A percentile compares a stretch with the other conserved stretches of the same genome.
Conservation (phyloP, 345 rosid genomes). For the Moricandia arvensis region DNA sequence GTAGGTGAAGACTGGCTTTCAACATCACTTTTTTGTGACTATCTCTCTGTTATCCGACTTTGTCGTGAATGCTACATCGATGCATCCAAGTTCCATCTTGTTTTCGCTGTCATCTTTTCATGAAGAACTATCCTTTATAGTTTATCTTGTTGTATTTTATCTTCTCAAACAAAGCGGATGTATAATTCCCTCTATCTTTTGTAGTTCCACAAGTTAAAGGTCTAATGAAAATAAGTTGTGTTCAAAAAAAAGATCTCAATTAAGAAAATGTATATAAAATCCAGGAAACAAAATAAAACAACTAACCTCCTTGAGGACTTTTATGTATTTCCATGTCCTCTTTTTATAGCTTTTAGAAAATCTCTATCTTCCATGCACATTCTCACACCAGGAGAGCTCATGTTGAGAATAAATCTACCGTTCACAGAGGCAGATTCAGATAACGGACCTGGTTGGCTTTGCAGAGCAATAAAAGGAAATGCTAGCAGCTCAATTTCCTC, state of each 20-base stretch:
- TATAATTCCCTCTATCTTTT: neutral
- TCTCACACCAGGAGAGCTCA: constrained; percentile 74
- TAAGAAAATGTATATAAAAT: neutral
- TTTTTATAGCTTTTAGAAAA: constrained; percentile 64
- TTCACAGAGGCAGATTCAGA: constrained; percentile 82
- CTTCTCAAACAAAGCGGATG: neutral
- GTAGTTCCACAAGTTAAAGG: neutral
- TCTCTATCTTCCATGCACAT: constrained; percentile 76
- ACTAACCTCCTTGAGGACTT: constrained; percentile 76
- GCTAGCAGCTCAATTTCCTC: constrained; percentile 89
- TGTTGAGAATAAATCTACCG: constrained; percentile 88
- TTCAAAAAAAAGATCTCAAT: neutral
- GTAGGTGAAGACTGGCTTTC: no score
- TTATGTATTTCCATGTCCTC: constrained; percentile 91
- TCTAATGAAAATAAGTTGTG: neutral
- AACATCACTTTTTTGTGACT: no score
- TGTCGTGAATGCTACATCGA: no score
- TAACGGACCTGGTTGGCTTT: constrained; percentile 69
- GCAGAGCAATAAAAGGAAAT: constrained; percentile 88
- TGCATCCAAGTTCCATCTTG: neutral
- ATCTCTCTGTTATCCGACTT: no score
- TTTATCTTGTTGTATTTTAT: neutral
- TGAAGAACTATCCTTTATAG: neutral
- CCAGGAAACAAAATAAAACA: constrained; percentile 8
- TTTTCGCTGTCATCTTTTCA: neutral